Evolutionary conservation across 2,329 filamentous ascomycete genomes (phyloP).

Genomic region (Scedosporium boydii): DNA sequence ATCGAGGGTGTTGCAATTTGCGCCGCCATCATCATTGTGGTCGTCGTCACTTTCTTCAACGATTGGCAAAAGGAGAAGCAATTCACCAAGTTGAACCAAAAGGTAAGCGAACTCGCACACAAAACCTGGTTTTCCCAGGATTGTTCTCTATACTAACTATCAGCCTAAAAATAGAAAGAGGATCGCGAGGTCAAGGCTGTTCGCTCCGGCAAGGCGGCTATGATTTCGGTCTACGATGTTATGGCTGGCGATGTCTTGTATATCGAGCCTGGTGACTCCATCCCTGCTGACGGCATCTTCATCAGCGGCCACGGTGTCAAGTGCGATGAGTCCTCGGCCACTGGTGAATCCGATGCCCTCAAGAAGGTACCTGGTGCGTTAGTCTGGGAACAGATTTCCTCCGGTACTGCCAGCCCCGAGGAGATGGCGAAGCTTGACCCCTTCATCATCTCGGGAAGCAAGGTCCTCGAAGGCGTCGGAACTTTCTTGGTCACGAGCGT

Average conservation of each 20-base stretch:
- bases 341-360: conserved; percentile 63
- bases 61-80: conserved; percentile 60
- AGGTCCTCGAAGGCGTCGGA: conserved; percentile 42
- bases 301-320: conserved; percentile 42
- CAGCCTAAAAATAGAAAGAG: conserved; percentile 26
- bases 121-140: background rate
- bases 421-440: conserved; percentile 44
- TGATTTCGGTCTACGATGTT: conserved; percentile 58
- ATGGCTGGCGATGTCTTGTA: conserved; percentile 61
- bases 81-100: conserved; percentile 50
- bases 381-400: conserved; percentile 43
- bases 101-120: conserved; percentile 16
- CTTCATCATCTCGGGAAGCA: conserved; percentile 50
- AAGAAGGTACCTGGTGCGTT: conserved; percentile 53
- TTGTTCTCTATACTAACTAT: background rate
- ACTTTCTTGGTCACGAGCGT: conserved; percentile 44
- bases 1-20: conserved; percentile 11
- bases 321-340: conserved; percentile 65
- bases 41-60: conserved; percentile 52
- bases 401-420: conserved; percentile 17
- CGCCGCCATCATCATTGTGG: conserved; percentile 18
- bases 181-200: conserved; percentile 57
- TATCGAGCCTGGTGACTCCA: conserved; percentile 58
- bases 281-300: conserved; percentile 62
- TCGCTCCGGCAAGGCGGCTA: conserved; percentile 53